phyloP scores from a whole-genome alignment of 495 filamentous ascomycete genomes.

The Podospora appendiculata region DNA sequence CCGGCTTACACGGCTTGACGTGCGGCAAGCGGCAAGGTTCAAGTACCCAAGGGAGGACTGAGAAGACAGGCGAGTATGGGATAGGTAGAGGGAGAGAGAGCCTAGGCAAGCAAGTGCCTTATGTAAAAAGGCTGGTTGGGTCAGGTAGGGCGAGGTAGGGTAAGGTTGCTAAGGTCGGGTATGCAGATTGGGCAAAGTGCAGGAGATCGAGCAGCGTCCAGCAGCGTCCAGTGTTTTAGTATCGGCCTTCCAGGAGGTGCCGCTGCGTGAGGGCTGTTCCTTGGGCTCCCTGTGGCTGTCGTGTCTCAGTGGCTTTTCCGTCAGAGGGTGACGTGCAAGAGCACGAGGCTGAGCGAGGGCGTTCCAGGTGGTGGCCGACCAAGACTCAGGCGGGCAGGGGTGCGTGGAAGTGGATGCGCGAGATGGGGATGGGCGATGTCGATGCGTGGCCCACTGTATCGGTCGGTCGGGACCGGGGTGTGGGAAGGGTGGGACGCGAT shows the following conservation, averaged over 20 bases:
- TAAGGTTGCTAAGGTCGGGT: constrained; percentile 2
- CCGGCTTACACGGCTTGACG: constrained; percentile 15
- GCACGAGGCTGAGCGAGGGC: constrained; percentile 29
- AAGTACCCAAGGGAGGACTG: constrained; percentile 4
- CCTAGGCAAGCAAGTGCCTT: no score
- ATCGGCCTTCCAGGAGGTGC: constrained; percentile 14
- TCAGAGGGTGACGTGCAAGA: constrained; percentile 24
- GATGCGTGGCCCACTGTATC: constrained; percentile 16
- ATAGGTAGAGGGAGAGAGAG: neutral
- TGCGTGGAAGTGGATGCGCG: constrained; percentile 1
- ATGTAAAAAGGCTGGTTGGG: neutral
- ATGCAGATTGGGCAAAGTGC: constrained; percentile 11
- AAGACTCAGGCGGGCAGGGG: constrained; percentile 23
- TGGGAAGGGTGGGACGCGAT: neutral
- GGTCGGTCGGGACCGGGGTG: constrained; percentile 18
- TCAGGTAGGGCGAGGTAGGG: constrained; percentile 1
- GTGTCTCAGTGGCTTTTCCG: constrained; percentile 27
- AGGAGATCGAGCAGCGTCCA: constrained; percentile 10
- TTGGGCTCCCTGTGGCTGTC: constrained; percentile 15
- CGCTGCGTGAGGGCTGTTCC: constrained; percentile 9
- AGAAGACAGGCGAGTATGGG: constrained; percentile 6
- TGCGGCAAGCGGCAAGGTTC: constrained; percentile 22
- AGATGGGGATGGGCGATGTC: no score
- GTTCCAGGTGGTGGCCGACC: constrained; percentile 20
- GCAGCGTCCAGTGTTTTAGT: constrained; percentile 13